Conservation (phyloP, 192 early-diverging fungal genomes). For the Coemansia sp. region DNA sequence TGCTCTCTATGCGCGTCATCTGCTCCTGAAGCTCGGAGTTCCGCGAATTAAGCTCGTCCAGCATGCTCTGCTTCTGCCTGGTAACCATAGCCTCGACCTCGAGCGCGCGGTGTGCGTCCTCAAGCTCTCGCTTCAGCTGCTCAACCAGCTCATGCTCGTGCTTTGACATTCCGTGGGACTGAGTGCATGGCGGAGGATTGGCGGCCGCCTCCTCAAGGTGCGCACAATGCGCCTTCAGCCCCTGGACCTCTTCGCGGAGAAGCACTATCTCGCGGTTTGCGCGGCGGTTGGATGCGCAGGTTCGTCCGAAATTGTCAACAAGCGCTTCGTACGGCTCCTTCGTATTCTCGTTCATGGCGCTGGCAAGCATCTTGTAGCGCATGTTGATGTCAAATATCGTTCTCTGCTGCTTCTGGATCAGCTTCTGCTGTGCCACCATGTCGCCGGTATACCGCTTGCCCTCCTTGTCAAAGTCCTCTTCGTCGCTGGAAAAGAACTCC, state of each 20-base stretch:
- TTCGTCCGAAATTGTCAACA: conserved; percentile 27
- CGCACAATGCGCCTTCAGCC: conserved; percentile 15
- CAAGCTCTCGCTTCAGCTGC: conserved; percentile 14
- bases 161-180: conserved; percentile 23
- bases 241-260: conserved; percentile 17
- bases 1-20: conserved; percentile 22
- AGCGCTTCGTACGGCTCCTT: conserved; percentile 33
- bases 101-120: conserved; percentile 2
- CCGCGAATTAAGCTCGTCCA: conserved; percentile 25
- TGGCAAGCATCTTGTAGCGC: conserved; percentile 33
- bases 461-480: conserved; percentile 49
- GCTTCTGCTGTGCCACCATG: conserved; percentile 50
- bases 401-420: conserved; percentile 54
- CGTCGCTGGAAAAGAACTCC: conserved; percentile 53
- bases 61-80: conserved; percentile 11
- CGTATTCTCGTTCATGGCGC: conserved; percentile 27
- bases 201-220: conserved; percentile 13
- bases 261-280: conserved; percentile 38
- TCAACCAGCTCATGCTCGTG: conserved; percentile 14
- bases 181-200: conserved; percentile 23
- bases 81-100: conserved; percentile 14
- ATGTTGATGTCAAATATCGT: conserved; percentile 47
- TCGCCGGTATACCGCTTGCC: conserved; percentile 34
- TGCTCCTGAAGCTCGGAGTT: conserved; percentile 33
- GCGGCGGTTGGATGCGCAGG: conserved; percentile 47